Evolutionary conservation across 352 stramenopile species (phyloP).

Genomic region (Phytophthora foliorum): DNA sequence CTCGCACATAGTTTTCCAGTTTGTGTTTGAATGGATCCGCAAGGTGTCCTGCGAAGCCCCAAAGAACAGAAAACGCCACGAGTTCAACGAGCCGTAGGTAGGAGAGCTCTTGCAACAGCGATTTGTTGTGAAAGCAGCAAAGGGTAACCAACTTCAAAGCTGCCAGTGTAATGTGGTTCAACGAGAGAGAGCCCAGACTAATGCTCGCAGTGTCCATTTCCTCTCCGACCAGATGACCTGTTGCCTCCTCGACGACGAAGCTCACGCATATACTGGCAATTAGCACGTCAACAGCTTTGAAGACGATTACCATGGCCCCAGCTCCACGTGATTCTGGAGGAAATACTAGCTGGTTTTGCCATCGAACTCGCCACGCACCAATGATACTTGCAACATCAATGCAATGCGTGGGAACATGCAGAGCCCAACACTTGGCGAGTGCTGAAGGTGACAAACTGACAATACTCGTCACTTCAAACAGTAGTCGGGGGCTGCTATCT

Average conservation of each 20-base stretch:
- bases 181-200: constrained; percentile 46
- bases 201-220: constrained; percentile 2
- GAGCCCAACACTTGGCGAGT: constrained; percentile 26
- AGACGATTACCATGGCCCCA: constrained; percentile 37
- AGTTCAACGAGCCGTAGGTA: constrained; percentile 40
- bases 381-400: constrained; percentile 38
- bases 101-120: constrained; percentile 42
- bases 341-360: constrained; percentile 34
- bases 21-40: constrained; percentile 49
- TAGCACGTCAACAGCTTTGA: constrained; percentile 38
- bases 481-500: constrained; percentile 11
- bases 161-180: constrained; percentile 53
- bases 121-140: constrained; percentile 52
- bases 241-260: constrained; percentile 40
- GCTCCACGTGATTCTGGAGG: constrained; percentile 18
- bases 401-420: constrained; percentile 25
- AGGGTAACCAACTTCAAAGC: constrained; percentile 43
- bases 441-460: constrained; percentile 32
- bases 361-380: constrained; percentile 22
- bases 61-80: constrained; percentile 58
- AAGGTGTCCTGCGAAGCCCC: constrained; percentile 61
- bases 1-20: constrained; percentile 56
- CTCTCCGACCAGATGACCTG: background rate
- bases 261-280: constrained; percentile 39
- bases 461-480: constrained; percentile 37